A percentile compares a stretch with the other conserved stretches of the same genome.
These are phyloP conservation scores for Candida ficus DNA, from an alignment of 805 yeast genomes.

Conservation along the genomic window DNA sequence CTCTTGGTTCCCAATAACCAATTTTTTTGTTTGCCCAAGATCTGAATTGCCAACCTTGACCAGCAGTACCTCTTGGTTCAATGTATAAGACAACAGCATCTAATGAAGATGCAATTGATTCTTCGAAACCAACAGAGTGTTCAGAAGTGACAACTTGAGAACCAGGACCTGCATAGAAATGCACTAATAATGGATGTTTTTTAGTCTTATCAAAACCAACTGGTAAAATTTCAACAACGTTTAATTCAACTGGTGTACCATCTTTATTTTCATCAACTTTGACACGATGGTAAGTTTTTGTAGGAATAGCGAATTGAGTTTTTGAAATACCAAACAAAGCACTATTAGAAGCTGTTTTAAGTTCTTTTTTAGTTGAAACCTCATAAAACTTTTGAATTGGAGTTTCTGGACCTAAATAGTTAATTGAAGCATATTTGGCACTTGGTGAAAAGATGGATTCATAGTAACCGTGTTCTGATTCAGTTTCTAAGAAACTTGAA, in stretches of 20 bases:
- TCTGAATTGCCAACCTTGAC: constrained; percentile 72
- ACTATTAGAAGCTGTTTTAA: constrained; percentile 8
- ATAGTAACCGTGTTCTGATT: constrained; percentile 58
- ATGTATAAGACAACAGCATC: constrained; percentile 86
- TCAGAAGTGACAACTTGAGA: constrained; percentile 70
- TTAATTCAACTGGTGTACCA: constrained; percentile 40
- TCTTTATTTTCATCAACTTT: constrained; percentile 41
- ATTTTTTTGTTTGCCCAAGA: constrained; percentile 72
- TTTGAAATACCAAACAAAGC: constrained; percentile 6
- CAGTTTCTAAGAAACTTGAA: constrained; percentile 42
- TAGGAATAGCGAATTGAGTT: constrained; percentile 49
- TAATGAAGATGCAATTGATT: constrained; percentile 68
- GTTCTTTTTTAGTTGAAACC: constrained; percentile 26
- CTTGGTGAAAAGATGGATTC: constrained; percentile 69
- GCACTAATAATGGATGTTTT: constrained; percentile 77
- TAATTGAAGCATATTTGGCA: constrained; percentile 57
- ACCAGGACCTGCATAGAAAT: constrained; percentile 96
- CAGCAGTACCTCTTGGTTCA: constrained; percentile 97
- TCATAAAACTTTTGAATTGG: constrained; percentile 71
- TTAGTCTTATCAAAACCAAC: constrained; percentile 53
- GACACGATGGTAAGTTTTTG: constrained; percentile 41
- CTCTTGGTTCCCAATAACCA: constrained; percentile 80
- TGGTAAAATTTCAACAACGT: constrained; percentile 75
- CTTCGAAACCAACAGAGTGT: constrained; percentile 62
- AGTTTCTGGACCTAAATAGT: constrained; percentile 67